These are phyloP conservation scores for Melampsora occidentalis DNA, from an alignment of 1,284 basidiomycete genomes.

Conservation along the genomic window DNA sequence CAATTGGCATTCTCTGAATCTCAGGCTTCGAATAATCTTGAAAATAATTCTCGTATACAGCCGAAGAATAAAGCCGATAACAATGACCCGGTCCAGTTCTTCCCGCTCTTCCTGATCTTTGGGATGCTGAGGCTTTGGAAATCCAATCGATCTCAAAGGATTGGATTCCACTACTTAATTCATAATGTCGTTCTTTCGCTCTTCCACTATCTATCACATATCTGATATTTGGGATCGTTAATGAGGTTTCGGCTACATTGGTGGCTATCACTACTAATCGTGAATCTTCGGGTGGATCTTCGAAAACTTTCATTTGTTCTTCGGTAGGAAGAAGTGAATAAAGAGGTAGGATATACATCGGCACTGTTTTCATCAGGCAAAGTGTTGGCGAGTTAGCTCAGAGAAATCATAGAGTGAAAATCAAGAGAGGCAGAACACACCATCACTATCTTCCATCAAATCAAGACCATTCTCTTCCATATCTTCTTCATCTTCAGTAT, in stretches of 20 bases:
- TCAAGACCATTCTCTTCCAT: slow-evolving; percentile 51
- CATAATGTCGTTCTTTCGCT: slow-evolving; percentile 72
- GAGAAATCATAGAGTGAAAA: background rate
- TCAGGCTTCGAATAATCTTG: slow-evolving; percentile 82
- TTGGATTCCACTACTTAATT: slow-evolving; percentile 65
- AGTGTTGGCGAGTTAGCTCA: background rate
- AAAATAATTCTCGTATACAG: slow-evolving; percentile 88
- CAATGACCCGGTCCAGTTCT: slow-evolving; percentile 75
- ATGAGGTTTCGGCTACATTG: slow-evolving; percentile 74
- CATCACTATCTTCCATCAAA: slow-evolving; percentile 55
- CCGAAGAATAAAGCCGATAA: slow-evolving; percentile 70
- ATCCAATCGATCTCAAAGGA: slow-evolving; percentile 71
- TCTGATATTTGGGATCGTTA: slow-evolving; percentile 72
- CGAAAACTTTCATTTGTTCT: slow-evolving; percentile 72
- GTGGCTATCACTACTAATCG: slow-evolving; percentile 72
- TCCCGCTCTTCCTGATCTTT: slow-evolving; percentile 71
- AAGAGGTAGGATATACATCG: slow-evolving; percentile 69
- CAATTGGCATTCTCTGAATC: slow-evolving; percentile 92
- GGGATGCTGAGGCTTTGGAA: slow-evolving; percentile 70
- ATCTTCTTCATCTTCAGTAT: slow-evolving; percentile 56
- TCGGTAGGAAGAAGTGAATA: slow-evolving; percentile 71
- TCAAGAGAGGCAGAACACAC: slow-evolving; percentile 48
- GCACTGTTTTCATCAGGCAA: slow-evolving; percentile 55
- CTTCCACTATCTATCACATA: slow-evolving; percentile 76
- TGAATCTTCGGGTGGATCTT: slow-evolving; percentile 63